Evolutionary conservation across 2,329 filamentous ascomycete genomes (phyloP).

Genomic region (Nigrospora sphaerica): DNA sequence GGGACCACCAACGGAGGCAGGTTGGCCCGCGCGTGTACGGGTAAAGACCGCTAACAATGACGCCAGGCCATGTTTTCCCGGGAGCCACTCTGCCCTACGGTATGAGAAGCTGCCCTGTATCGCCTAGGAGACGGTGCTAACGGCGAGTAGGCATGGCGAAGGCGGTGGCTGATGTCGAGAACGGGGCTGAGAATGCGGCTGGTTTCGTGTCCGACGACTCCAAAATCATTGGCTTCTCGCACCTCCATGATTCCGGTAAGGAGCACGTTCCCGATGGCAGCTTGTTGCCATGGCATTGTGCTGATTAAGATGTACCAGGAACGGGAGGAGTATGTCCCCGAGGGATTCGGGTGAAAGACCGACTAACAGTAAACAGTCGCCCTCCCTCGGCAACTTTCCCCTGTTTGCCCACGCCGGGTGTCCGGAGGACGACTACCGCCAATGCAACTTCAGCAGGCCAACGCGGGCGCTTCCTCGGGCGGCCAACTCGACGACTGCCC

Average conservation of each 20-base stretch:
- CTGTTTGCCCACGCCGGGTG: conserved; percentile 44
- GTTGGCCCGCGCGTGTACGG: conserved; percentile 1
- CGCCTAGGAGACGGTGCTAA: conserved; percentile 4
- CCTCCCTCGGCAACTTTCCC: conserved; percentile 47
- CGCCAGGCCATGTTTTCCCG: conserved; percentile 24
- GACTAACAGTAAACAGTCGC: conserved; percentile 18
- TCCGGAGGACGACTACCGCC: conserved; percentile 34
- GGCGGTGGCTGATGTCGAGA: conserved; percentile 21
- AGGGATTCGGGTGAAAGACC: too few relatives aligned
- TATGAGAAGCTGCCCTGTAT: conserved; percentile 6
- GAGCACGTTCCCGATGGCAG: too few relatives aligned
- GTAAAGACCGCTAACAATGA: conserved; percentile 5
- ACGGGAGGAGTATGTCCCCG: conserved; percentile 22
- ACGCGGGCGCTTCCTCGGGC: conserved; percentile 40
- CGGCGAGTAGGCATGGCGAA: conserved; percentile 22
- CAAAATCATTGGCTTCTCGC: conserved; percentile 22
- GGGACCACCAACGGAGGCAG: conserved; percentile 23
- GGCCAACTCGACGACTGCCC: conserved; percentile 42
- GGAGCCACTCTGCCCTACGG: conserved; percentile 25
- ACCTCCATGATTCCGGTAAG: conserved; percentile 24
- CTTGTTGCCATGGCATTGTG: background rate
- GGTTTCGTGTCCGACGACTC: conserved; percentile 25
- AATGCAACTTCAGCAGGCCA: conserved; percentile 42
- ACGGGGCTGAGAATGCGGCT: conserved; percentile 18
- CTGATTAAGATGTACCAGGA: conserved; percentile 7